A percentile compares a stretch with the other conserved stretches of the same genome.
These are phyloP conservation scores for Colletotrichum sp. DNA, from an alignment of 2,329 filamentous ascomycete genomes.

Conservation along the genomic window DNA sequence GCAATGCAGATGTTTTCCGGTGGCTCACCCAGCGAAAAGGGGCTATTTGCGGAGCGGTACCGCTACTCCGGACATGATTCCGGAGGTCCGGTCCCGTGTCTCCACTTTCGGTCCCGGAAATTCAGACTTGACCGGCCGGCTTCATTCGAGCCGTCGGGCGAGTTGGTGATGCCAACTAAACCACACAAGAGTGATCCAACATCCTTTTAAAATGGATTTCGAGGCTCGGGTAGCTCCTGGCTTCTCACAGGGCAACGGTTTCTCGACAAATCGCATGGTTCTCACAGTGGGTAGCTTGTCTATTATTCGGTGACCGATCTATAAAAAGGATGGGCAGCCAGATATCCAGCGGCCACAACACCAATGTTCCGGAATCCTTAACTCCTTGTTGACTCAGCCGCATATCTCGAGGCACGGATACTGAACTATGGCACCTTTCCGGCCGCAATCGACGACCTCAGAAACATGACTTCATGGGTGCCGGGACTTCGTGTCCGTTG, in stretches of 20 bases:
- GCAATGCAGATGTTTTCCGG: too few relatives aligned
- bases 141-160: accelerated
- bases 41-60: accelerated
- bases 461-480: too few relatives aligned
- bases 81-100: not conserved
- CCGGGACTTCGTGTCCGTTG: not conserved
- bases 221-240: accelerated
- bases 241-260: accelerated
- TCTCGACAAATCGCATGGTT: not conserved
- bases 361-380: not conserved
- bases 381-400: too few relatives aligned
- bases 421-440: too few relatives aligned
- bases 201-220: accelerated
- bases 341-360: accelerated
- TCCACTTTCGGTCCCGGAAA: not conserved
- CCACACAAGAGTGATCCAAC: accelerated
- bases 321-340: accelerated
- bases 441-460: too few relatives aligned
- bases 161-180: accelerated
- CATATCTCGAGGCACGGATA: not conserved
- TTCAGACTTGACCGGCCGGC: not conserved
- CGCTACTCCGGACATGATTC: accelerated
- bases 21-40: not conserved
- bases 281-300: not conserved
- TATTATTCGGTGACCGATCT: not conserved